Evolutionary conservation across 441 rosid species (phyloP).

Genomic region (Biscutella laevigata): DNA sequence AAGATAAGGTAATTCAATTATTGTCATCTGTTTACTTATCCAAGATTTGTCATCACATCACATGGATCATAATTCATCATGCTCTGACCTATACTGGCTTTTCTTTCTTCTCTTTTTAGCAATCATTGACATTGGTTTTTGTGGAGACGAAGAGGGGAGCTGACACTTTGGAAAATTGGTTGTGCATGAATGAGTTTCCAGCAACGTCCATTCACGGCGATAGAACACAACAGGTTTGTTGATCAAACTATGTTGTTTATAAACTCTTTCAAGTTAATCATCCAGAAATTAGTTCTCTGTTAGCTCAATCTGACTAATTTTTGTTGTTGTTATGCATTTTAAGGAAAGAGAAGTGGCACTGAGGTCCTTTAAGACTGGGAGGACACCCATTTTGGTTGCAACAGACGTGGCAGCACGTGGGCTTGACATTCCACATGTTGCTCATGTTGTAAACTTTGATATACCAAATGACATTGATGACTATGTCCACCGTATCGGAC

Average conservation of each 20-base stretch:
- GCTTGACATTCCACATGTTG: slow-evolving; percentile 48
- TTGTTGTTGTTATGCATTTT: neutral
- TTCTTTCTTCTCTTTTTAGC: slow-evolving; percentile 23
- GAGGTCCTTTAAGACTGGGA: slow-evolving; percentile 46
- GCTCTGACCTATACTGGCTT: too few species aligned
- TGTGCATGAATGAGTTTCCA: slow-evolving; percentile 4
- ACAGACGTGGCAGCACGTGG: slow-evolving; percentile 58
- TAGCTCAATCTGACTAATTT: neutral
- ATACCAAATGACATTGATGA: slow-evolving; percentile 26
- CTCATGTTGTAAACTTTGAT: slow-evolving; percentile 51
- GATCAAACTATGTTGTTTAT: too few species aligned
- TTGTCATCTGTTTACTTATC: too few species aligned
- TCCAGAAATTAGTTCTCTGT: neutral
- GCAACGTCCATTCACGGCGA: slow-evolving; percentile 55
- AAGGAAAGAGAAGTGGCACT: slow-evolving; percentile 53
- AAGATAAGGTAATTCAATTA: too few species aligned
- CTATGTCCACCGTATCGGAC: slow-evolving; percentile 40
- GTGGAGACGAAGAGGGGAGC: slow-evolving; percentile 55
- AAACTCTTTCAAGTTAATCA: too few species aligned
- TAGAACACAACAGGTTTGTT: slow-evolving; percentile 34
- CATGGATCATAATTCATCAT: too few species aligned
- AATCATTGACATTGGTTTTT: slow-evolving; percentile 48
- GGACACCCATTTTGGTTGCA: slow-evolving; percentile 45
- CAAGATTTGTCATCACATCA: too few species aligned
- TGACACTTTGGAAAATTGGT: slow-evolving; percentile 46